Base-by-base conservation (phyloP, 257 asterid genomes). In the Petrea volubilis region DNA sequence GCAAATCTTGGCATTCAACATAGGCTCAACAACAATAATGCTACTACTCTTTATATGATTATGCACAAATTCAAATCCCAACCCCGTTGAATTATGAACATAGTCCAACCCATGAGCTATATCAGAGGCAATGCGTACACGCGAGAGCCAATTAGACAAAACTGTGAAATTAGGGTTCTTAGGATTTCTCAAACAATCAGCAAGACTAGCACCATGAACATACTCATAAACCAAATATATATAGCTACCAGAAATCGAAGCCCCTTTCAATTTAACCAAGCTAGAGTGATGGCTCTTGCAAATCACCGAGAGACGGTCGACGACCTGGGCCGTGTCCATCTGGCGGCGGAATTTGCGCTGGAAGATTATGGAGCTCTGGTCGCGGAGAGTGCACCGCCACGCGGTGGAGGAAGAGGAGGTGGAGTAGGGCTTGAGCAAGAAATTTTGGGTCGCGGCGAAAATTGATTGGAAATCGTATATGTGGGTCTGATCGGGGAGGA, bases 71-170 rank as follows among this genome's bases (percentile, higher is more conserved):
- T 86, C 88, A 49, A 80, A 76, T 2, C 90, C 96, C 69, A 94
- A 74, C 0, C 99, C 97, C 0, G 96, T 84, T 6, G 93, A 86
- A 78, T 94, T 80, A 53, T 94, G 99, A n/a, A 91, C 76, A 44
- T 91, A 94, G 77, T 94, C 99, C 31, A 94, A 80, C 2, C 96
- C 99, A 41, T 88, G 90, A 13, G 99, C 97, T 20, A 94, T 60
- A 66, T 94, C 97, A 11, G 88, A 81, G 0, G 93, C 97, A 65
- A 94, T 78, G 28, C 77, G 84, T 3, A 88, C 67, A 4, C 99
- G 85, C 0, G 87, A 83, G 60, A 83, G 64, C 97, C 97, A 94
- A 33, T 67, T 79, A 0, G 96, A 88, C 55, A 94, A 76, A 33
- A 94, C 92, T 0, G 97, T 91, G 21, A 84, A 94, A 53, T 63